Evolutionary conservation across 2,329 filamentous ascomycete genomes (phyloP).

Genomic region (Bipolaris gigantea): DNA sequence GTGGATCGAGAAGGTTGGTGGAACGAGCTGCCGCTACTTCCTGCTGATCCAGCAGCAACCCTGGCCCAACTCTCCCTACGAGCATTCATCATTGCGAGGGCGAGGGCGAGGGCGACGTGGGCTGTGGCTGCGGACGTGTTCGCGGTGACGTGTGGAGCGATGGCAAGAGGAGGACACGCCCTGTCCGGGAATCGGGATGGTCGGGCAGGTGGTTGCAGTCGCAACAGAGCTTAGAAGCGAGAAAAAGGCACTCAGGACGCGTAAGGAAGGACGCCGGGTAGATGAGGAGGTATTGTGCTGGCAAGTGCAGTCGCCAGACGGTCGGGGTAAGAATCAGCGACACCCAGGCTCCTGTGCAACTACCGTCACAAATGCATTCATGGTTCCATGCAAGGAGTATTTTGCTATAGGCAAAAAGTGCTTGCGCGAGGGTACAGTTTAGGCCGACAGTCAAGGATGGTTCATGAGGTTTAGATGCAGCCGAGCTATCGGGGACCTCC

Average conservation of each 20-base stretch:
- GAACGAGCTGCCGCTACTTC: conserved; percentile 36
- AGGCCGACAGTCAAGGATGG: conserved; percentile 5
- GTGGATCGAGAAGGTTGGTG: conserved; percentile 42
- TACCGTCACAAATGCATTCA: conserved; percentile 33
- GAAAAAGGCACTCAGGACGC: conserved; percentile 13
- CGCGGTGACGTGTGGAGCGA: conserved; percentile 4
- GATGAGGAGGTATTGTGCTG: conserved; percentile 17
- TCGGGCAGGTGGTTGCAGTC: not conserved
- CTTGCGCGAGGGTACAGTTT: conserved; percentile 8
- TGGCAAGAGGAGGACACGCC: not conserved
- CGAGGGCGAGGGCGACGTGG: conserved; percentile 6
- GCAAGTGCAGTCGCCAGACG: conserved; percentile 15
- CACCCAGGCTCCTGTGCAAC: conserved; percentile 23
- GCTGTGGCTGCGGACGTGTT: conserved; percentile 49
- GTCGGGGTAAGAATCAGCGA: conserved; percentile 31
- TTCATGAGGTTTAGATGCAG: conserved; percentile 11
- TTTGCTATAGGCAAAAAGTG: conserved; percentile 6
- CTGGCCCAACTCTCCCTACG: conserved; percentile 56
- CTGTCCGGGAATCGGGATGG: conserved; percentile 29
- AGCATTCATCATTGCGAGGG: conserved; percentile 16
- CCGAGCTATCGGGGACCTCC: conserved; percentile 17
- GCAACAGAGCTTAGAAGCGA: conserved; percentile 2
- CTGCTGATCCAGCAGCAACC: conserved; percentile 58
- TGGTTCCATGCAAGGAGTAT: conserved; percentile 20
- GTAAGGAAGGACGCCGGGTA: conserved; percentile 17